These are phyloP conservation scores for Yamadazyma nakazawae DNA, from an alignment of 805 yeast species.

Conservation along the genomic window DNA sequence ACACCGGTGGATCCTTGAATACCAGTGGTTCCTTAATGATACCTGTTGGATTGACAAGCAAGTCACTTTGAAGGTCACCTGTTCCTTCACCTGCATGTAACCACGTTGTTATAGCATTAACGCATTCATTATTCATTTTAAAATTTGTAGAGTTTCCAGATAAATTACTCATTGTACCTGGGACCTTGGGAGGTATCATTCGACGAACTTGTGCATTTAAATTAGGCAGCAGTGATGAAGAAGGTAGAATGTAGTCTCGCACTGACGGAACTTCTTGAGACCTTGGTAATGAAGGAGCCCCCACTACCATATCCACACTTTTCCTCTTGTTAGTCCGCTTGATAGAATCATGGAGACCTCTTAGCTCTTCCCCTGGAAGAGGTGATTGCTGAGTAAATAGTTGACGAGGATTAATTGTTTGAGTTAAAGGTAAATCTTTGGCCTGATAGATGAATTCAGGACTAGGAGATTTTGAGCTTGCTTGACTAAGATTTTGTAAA, in stretches of 20 bases:
- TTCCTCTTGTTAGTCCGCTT: slow-evolving; percentile 1
- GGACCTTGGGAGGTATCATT: background rate
- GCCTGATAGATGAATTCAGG: slow-evolving; percentile 14
- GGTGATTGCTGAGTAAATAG: slow-evolving; percentile 1
- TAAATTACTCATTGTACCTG: background rate
- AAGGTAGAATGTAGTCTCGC: slow-evolving; percentile 13
- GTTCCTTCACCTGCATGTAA: slow-evolving; percentile 21
- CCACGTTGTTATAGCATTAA: slow-evolving; percentile 38
- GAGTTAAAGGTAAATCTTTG: slow-evolving; percentile 13
- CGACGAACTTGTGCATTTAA: slow-evolving; percentile 13
- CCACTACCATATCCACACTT: background rate
- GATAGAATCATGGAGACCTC: background rate
- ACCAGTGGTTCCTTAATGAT: slow-evolving; percentile 17
- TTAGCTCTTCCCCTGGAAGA: background rate
- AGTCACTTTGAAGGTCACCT: slow-evolving; percentile 15
- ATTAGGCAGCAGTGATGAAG: slow-evolving; percentile 19
- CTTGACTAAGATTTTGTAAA: slow-evolving; percentile 7
- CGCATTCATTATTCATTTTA: slow-evolving; percentile 39
- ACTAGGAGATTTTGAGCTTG: slow-evolving; percentile 14
- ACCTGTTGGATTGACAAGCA: slow-evolving; percentile 28
- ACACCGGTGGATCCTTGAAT: slow-evolving; percentile 1
- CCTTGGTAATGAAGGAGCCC: background rate
- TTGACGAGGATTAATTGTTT: slow-evolving; percentile 34
- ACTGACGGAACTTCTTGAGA: background rate
- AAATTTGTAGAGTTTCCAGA: slow-evolving; percentile 15